Percentiles rank a stretch among this genome's conserved stretches.
phyloP scores from a whole-genome alignment of 78 protist genomes.

The Dictyostelium brefeldianum region DNA sequence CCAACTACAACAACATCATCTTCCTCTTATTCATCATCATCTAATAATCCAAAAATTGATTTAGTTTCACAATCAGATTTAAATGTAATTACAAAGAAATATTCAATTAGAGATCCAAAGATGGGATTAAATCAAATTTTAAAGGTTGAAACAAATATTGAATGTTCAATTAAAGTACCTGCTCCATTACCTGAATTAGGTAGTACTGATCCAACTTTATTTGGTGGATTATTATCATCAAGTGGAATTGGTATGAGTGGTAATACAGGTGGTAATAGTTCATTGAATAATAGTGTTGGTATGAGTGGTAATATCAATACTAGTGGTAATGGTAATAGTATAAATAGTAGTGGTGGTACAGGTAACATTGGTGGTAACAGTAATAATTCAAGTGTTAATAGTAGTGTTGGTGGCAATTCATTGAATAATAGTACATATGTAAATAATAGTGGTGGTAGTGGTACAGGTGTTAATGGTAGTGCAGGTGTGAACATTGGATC shows the following conservation, averaged over 20 bases:
- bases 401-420: background rate
- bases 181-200: slow-evolving; percentile 68
- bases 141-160: slow-evolving; percentile 35
- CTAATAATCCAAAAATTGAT: background rate
- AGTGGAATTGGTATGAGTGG: background rate
- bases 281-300: background rate
- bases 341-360: background rate
- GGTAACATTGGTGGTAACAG: background rate
- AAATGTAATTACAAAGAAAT: slow-evolving; percentile 48
- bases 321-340: background rate
- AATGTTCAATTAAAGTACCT: slow-evolving; percentile 39
- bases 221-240: background rate
- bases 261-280: background rate
- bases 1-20: background rate
- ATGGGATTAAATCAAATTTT: background rate
- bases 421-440: background rate
- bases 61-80: slow-evolving; percentile 43
- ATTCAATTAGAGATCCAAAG: background rate
- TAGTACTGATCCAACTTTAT: background rate
- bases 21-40: too few relatives aligned
- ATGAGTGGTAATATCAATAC: background rate
- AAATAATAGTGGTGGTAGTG: background rate
- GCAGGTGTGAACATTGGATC: background rate
- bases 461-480: background rate
- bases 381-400: background rate